Evolutionary conservation across 768 basidiomycete genomes (phyloP).

Genomic region (Lyophyllum decastes): DNA sequence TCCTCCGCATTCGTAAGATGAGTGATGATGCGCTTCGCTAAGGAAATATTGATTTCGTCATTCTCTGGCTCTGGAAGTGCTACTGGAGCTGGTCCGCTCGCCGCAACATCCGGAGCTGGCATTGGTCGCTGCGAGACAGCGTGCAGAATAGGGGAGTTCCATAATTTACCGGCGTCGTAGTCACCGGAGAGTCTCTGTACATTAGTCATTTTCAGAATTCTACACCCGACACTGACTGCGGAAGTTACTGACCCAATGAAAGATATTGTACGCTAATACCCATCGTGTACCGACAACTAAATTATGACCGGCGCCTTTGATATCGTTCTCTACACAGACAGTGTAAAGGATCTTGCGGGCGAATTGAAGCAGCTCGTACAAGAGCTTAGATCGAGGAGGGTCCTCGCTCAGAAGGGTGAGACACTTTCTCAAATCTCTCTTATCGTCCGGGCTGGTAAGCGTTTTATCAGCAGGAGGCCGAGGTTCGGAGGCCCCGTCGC

Average conservation of each 20-base stretch:
- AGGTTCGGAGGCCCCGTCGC: background rate
- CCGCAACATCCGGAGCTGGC: background rate
- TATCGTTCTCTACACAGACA: conserved; percentile 22
- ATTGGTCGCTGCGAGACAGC: background rate
- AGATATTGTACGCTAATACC: conserved; percentile 21
- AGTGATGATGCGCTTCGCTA: background rate
- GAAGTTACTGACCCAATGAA: no score
- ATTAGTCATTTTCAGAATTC: no score
- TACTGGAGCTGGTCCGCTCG: background rate
- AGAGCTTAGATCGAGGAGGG: conserved; percentile 4
- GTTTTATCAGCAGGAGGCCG: background rate
- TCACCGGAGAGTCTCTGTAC: background rate
- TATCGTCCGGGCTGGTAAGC: background rate
- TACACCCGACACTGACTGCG: no score
- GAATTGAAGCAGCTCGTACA: background rate
- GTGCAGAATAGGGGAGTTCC: background rate
- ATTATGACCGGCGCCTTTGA: background rate
- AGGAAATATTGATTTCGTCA: background rate
- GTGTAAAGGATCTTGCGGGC: conserved; percentile 19
- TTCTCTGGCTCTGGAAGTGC: background rate
- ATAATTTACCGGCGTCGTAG: background rate
- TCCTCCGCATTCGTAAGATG: background rate
- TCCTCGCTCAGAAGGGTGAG: background rate
- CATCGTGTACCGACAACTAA: conserved; percentile 22
- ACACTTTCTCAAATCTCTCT: background rate